Conservation (phyloP, 352 stramenopile species). For the Phytophthora foliorum region DNA sequence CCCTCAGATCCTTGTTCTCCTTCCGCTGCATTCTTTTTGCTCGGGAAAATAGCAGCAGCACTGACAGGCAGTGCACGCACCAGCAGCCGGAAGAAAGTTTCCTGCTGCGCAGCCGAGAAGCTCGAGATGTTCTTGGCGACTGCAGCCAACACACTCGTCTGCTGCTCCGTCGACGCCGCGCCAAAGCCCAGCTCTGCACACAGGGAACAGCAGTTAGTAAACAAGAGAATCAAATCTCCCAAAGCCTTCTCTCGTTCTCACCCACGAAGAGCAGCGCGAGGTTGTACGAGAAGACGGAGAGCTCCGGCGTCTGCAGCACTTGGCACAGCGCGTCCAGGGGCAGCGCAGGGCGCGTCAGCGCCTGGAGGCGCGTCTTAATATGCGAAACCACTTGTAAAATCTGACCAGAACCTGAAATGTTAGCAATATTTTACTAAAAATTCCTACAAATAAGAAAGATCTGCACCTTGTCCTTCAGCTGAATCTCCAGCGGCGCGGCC, state of each 20-base stretch:
- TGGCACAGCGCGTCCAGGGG: constrained; percentile 61
- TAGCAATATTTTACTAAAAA: too few relatives aligned
- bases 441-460: constrained; percentile 1
- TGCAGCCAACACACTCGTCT: constrained; percentile 45
- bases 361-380: constrained; percentile 76
- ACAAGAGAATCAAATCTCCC: not conserved
- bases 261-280: constrained; percentile 83
- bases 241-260: constrained; percentile 20
- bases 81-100: constrained; percentile 74
- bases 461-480: constrained; percentile 79
- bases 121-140: constrained; percentile 44
- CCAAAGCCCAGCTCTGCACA: constrained; percentile 73
- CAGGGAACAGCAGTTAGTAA: not conserved
- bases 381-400: constrained; percentile 80
- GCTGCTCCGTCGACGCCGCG: constrained; percentile 51
- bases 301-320: constrained; percentile 47
- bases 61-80: constrained; percentile 57
- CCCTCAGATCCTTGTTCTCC: constrained; percentile 2
- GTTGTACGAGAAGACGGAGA: constrained; percentile 70
- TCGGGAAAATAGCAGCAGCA: constrained; percentile 30
- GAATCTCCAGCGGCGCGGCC: constrained; percentile 42
- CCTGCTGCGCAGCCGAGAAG: constrained; percentile 55
- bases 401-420: constrained; percentile 35
- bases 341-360: constrained; percentile 53
- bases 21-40: not conserved